phyloP scores from a whole-genome alignment of 2,329 filamentous ascomycete genomes.

The Mycosphaerelloides madeirae region DNA sequence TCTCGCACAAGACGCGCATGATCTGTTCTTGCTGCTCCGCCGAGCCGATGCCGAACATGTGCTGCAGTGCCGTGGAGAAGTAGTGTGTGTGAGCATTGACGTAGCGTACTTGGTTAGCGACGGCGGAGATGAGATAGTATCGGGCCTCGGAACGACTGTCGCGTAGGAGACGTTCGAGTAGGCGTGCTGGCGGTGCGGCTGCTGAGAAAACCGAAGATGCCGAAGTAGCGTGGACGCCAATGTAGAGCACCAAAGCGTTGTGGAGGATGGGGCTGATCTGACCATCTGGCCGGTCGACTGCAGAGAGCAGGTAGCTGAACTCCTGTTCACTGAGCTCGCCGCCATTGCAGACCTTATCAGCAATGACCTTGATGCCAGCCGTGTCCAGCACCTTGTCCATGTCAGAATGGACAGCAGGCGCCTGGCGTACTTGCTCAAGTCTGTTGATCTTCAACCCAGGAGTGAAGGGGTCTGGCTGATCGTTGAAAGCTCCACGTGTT shows the following conservation, averaged over 20 bases:
- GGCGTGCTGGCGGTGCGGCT: constrained; percentile 61
- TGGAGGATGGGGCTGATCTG: constrained; percentile 53
- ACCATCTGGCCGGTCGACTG: constrained; percentile 54
- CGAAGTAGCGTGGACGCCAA: constrained; percentile 66
- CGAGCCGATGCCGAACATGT: constrained; percentile 62
- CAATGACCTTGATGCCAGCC: constrained; percentile 49
- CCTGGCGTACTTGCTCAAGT: constrained; percentile 66
- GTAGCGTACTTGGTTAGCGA: constrained; percentile 87
- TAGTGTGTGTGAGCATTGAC: constrained; percentile 88
- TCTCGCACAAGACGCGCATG: constrained; percentile 79
- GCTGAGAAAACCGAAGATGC: constrained; percentile 61
- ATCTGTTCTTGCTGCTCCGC: constrained; percentile 90
- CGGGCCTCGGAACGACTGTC: constrained; percentile 71
- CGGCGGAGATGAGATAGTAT: constrained; percentile 77
- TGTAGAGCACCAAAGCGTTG: constrained; percentile 77
- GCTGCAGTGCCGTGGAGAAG: constrained; percentile 79
- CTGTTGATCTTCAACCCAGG: constrained; percentile 71
- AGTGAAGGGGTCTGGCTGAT: constrained; percentile 69
- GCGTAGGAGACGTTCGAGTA: constrained; percentile 72
- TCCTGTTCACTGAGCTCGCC: constrained; percentile 61
- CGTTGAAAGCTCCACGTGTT: constrained; percentile 59
- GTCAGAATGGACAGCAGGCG: constrained; percentile 62
- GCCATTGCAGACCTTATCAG: constrained; percentile 47
- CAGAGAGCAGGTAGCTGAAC: constrained; percentile 69
- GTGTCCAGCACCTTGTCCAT: constrained; percentile 48